Base-by-base conservation (phyloP, 331 rosid genomes). In the Acacia pycnantha region DNA sequence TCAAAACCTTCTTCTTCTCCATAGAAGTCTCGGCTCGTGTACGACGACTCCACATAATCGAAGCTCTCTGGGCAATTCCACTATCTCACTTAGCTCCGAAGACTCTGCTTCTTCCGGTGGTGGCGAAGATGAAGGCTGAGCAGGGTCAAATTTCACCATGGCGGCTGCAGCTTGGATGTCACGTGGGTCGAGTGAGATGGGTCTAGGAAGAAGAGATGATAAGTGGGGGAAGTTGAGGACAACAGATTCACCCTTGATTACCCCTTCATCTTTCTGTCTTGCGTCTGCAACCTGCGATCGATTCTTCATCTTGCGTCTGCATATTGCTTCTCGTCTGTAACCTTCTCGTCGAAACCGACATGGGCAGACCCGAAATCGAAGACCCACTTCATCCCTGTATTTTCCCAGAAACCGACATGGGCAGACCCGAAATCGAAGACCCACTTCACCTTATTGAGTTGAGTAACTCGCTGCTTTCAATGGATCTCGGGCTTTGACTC, bases 161-260 rank as follows among this genome's bases (percentile, higher is more conserved):
- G 91, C 86, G 4, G 97, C 97, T 0, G 97, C 94, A 1, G 82
- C 86, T 80, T 90, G 96, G 10, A 93, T 83, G 37, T 91, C 94
- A 9, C 86, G 91, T 3, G 97, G 89, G 31, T 74, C 31, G 8
- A 72, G 50, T 16, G 97, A 86, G 37, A 15, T 27, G 0, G 97
- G 97, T 41, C 85, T 91, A 0, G 97, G 97, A 0, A 93, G 83
- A 82, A 88, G 19, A 53, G 68, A 72, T 18, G 86, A 77, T n/a
- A 91, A 71, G 19, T 87, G 79, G 0, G 97, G 97, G 21, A 91
- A 93, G 61, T 93, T 93, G 13, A 93, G 94, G 62, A 88, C 70
- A 4, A 93, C 91, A 0, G 97, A 79, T 54, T 78, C 62, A 9
- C 97, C 97, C 56, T 93, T 93, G 12, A 93, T 87, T n/a, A n/a